These are phyloP conservation scores for Fraxinus ornus DNA, from an alignment of 305 asterid species.

Conservation along the genomic window DNA sequence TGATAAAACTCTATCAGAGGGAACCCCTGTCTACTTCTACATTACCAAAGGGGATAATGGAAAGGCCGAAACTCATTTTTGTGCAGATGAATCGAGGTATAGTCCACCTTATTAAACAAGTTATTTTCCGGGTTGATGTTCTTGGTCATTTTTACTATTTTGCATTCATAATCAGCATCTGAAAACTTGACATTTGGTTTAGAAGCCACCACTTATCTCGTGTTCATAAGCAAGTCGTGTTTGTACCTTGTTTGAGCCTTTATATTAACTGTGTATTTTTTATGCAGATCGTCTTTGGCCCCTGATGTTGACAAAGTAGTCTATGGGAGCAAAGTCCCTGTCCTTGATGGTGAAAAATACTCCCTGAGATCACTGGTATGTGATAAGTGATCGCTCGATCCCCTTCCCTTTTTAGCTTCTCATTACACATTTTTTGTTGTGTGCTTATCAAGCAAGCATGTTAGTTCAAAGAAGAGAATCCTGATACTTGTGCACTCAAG, in stretches of 20 bases:
- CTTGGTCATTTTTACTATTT: neutral
- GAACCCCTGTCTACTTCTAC: constrained; percentile 79
- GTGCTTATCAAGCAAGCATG: neutral
- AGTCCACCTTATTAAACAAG: too few relatives aligned
- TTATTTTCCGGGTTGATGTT: neutral
- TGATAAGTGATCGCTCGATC: neutral
- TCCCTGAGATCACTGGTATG: constrained; percentile 70
- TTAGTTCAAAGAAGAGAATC: neutral
- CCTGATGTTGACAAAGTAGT: constrained; percentile 58
- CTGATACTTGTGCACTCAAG: neutral
- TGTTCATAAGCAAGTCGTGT: neutral
- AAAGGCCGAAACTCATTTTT: constrained; percentile 52
- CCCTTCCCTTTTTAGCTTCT: neutral
- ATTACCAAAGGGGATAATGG: constrained; percentile 55
- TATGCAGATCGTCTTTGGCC: constrained; percentile 68
- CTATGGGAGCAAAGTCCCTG: constrained; percentile 74
- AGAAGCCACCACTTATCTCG: neutral
- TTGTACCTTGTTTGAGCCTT: neutral
- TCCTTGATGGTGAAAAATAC: constrained; percentile 62
- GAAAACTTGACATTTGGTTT: neutral
- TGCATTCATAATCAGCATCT: neutral
- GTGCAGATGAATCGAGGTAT: constrained; percentile 59
- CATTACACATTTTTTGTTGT: neutral
- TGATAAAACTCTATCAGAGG: constrained; percentile 49
- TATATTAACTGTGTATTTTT: neutral